Percentiles rank a stretch among this genome's conserved stretches.
These are phyloP conservation scores for Solanum bulbocastanum DNA, from an alignment of 257 asterid species.

Conservation along the genomic window DNA sequence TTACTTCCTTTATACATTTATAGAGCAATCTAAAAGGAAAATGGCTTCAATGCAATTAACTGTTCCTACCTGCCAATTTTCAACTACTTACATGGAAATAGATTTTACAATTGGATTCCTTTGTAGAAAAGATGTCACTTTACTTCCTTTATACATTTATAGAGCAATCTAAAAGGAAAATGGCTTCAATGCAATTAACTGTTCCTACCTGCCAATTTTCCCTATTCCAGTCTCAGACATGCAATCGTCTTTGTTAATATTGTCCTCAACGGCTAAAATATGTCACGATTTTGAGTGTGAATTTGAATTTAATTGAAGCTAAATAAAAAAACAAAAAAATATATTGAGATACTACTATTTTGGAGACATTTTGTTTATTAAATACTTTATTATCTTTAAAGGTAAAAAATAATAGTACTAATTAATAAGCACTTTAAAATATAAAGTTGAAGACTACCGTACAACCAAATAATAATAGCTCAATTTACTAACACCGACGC, in stretches of 20 bases:
- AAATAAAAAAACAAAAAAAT: no score
- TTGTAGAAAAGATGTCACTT: neutral
- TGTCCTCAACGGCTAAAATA: neutral
- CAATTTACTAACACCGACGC: neutral
- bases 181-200: no score
- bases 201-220: no score
- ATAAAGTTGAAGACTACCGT: no score
- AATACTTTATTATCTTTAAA: neutral
- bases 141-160: neutral
- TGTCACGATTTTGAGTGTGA: neutral
- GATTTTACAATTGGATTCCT: neutral
- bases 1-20: neutral
- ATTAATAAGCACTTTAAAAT: neutral
- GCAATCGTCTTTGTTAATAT: neutral
- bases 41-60: no score
- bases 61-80: no score
- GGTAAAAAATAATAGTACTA: neutral
- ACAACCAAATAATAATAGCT: neutral
- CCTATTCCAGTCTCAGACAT: no score
- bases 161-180: no score
- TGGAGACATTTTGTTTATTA: neutral
- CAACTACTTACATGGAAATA: neutral
- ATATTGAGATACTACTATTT: neutral
- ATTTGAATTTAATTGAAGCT: no score
- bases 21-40: no score